Evolutionary conservation across 306 rosid genomes (phyloP).

Genomic region (Fragaria ananassa): DNA sequence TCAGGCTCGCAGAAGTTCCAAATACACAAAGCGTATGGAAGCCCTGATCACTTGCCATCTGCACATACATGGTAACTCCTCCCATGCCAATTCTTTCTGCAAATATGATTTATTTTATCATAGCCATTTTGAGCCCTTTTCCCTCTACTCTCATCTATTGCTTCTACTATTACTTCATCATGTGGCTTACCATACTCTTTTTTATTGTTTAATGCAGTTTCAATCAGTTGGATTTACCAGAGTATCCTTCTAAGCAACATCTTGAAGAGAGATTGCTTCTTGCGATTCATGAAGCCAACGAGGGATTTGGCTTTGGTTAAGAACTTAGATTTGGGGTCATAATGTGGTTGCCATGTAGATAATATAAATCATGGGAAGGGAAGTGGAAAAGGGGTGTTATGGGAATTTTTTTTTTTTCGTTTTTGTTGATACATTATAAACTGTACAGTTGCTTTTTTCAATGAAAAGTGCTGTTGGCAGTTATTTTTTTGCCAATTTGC

Average conservation of each 20-base stretch:
- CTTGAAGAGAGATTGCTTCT: slow-evolving; percentile 86
- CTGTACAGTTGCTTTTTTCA: slow-evolving; percentile 78
- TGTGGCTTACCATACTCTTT: background rate
- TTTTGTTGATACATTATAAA: slow-evolving; percentile 48
- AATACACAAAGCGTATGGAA: slow-evolving; percentile 98
- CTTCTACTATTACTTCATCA: no score
- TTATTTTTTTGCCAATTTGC: slow-evolving; percentile 42
- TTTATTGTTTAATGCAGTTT: slow-evolving; percentile 52
- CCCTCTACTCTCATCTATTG: background rate
- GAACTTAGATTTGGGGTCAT: background rate
- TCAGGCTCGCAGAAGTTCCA: slow-evolving; percentile 98
- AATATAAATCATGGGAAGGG: slow-evolving; percentile 39
- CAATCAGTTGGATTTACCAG: slow-evolving; percentile 95
- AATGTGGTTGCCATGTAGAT: slow-evolving; percentile 34
- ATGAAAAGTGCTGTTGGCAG: slow-evolving; percentile 72
- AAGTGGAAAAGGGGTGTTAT: slow-evolving; percentile 46
- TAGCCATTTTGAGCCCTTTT: background rate
- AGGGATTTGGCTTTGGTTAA: slow-evolving; percentile 96
- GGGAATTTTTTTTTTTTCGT: slow-evolving; percentile 29
- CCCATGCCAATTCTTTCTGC: background rate
- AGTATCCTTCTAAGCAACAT: slow-evolving; percentile 89
- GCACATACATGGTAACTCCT: slow-evolving; percentile 89
- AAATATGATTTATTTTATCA: background rate
- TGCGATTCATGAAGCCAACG: slow-evolving; percentile 91
- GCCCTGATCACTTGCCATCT: slow-evolving; percentile 94